Conservation (phyloP, 805 yeast genomes). For the Zygoascus biomembranicola region DNA sequence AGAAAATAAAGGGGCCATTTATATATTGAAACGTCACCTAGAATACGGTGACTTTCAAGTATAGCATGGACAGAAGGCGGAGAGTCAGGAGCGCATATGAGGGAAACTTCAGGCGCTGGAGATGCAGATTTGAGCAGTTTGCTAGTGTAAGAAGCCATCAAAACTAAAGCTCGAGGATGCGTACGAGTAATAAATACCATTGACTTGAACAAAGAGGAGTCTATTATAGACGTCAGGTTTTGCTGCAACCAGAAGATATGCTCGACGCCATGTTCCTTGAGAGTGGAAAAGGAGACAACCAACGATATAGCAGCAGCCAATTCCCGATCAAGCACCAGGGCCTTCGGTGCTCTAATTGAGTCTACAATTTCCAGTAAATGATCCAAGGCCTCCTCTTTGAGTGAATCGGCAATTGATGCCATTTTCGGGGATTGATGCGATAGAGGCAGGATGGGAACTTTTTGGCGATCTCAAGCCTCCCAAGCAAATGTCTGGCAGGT, state of each 20-base stretch:
- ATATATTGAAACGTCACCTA: slow-evolving; percentile 33
- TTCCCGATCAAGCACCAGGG: slow-evolving; percentile 37
- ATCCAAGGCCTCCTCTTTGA: slow-evolving; percentile 15
- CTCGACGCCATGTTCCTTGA: slow-evolving; percentile 44
- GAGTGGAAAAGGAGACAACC: slow-evolving; percentile 45
- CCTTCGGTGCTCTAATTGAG: slow-evolving; percentile 20
- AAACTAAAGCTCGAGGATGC: background rate
- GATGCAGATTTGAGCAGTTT: background rate
- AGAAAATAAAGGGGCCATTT: slow-evolving; percentile 40
- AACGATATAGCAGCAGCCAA: slow-evolving; percentile 44
- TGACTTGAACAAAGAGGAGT: slow-evolving; percentile 2
- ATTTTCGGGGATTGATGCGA: background rate
- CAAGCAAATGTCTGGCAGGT: too few species aligned
- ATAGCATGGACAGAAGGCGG: slow-evolving; percentile 14
- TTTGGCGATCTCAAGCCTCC: slow-evolving; percentile 6
- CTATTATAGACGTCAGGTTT: slow-evolving; percentile 8
- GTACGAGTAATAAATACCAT: slow-evolving; percentile 19
- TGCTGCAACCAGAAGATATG: slow-evolving; percentile 39
- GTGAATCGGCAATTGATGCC: background rate
- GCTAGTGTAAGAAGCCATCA: background rate
- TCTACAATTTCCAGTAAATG: slow-evolving; percentile 22
- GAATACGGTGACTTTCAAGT: slow-evolving; percentile 30
- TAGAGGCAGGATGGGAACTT: too few species aligned
- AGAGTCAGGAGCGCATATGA: background rate
- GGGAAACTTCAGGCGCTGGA: background rate